These are phyloP conservation scores for Leccinum pallidistipes DNA, from an alignment of 1,284 basidiomycete genomes.

Conservation along the genomic window DNA sequence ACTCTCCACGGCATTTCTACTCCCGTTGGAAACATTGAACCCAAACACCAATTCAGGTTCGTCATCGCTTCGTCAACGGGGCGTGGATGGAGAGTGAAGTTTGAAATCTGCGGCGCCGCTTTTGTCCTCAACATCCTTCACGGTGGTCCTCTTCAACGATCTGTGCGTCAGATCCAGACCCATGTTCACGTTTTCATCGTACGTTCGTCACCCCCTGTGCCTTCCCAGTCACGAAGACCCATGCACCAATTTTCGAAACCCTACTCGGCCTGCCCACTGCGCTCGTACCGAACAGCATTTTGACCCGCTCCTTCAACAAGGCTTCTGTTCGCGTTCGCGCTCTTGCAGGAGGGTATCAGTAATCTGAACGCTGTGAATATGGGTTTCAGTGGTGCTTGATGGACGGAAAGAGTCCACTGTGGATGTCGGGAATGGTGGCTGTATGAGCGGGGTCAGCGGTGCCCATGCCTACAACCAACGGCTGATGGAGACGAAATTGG, in stretches of 20 bases:
- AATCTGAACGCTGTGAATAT: conserved; percentile 26
- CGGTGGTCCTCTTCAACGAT: conserved; percentile 11
- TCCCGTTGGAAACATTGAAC: conserved; percentile 17
- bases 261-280: conserved; percentile 4
- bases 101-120: background rate
- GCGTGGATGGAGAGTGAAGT: conserved; percentile 18
- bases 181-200: conserved; percentile 28
- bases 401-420: background rate
- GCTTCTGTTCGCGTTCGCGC: background rate
- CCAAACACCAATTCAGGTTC: conserved; percentile 13
- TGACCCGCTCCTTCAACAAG: conserved; percentile 17
- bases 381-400: conserved; percentile 13
- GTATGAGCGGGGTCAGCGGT: background rate
- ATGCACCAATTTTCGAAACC: conserved; percentile 7
- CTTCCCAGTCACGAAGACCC: conserved; percentile 30
- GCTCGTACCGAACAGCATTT: conserved; percentile 11
- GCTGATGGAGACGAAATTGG: conserved; percentile 5
- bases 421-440: conserved; percentile 3
- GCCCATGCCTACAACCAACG: conserved; percentile 4
- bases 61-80: conserved; percentile 13
- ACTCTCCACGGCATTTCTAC: background rate
- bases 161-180: conserved; percentile 21
- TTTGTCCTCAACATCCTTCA: background rate
- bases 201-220: background rate
- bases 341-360: conserved; percentile 12